Conservation (phyloP, 2,329 filamentous ascomycete species). For the Cladosporium velox region DNA sequence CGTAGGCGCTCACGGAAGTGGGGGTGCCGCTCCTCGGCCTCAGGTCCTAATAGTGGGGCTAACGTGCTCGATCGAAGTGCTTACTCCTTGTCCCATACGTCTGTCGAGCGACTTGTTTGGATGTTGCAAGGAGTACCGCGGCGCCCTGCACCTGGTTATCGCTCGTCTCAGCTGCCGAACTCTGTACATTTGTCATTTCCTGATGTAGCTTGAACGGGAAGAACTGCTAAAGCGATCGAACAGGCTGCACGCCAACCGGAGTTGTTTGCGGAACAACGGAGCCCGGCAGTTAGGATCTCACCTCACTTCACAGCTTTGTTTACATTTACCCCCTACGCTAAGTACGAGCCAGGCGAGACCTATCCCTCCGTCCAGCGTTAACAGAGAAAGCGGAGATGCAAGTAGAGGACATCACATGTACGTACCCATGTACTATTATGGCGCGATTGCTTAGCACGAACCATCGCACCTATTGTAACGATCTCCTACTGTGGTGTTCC, state of each 20-base stretch:
- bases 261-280: conserved; percentile 7
- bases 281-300: conserved; percentile 10
- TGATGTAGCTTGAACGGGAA: neutral
- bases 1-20: neutral
- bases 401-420: conserved; percentile 12
- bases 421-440: conserved; percentile 18
- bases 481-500: conserved; percentile 18
- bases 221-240: neutral
- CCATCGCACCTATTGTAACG: conserved; percentile 18
- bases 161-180: neutral
- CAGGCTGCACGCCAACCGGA: neutral
- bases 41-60: neutral
- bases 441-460: conserved; percentile 21
- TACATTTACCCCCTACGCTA: conserved; percentile 13
- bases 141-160: neutral
- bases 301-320: neutral
- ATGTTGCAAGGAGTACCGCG: neutral
- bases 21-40: neutral
- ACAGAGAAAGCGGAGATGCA: conserved; percentile 11
- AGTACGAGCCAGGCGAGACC: conserved; percentile 1
- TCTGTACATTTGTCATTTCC: neutral
- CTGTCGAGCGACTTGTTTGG: neutral
- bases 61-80: neutral
- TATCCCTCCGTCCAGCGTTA: conserved; percentile 1
- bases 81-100: neutral